Conservation (phyloP, 768 basidiomycete genomes). For the Lactarius pseudohatsudake region DNA sequence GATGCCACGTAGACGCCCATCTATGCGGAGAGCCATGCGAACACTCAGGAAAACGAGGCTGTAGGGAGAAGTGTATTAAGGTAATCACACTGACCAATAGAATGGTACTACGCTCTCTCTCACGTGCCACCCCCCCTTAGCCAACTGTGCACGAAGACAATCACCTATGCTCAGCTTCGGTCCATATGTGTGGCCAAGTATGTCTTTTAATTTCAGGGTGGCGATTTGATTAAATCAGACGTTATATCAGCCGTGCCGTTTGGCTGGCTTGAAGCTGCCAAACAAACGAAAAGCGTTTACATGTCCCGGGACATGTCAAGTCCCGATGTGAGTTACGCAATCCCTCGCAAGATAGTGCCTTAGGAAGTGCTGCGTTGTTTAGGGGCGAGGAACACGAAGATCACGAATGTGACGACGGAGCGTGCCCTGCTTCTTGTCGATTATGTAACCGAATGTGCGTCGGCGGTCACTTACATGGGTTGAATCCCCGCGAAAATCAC, state of each 20-base stretch:
- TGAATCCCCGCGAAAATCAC: constrained; percentile 43
- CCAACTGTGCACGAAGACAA: constrained; percentile 36
- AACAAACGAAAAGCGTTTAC: background rate
- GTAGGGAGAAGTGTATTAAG: constrained; percentile 32
- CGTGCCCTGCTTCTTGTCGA: constrained; percentile 54
- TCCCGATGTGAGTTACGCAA: background rate
- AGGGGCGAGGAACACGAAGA: constrained; percentile 46
- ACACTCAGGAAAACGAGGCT: constrained; percentile 48
- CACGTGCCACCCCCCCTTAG: too few relatives aligned
- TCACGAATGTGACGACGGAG: constrained; percentile 51
- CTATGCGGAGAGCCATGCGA: constrained; percentile 53
- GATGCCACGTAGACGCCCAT: constrained; percentile 46
- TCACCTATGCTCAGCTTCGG: constrained; percentile 53
- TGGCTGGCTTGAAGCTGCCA: background rate
- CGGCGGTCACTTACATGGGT: constrained; percentile 50
- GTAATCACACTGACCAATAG: constrained; percentile 40
- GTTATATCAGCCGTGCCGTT: constrained; percentile 10
- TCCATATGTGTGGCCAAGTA: constrained; percentile 58
- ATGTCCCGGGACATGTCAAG: constrained; percentile 6
- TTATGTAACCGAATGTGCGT: constrained; percentile 56
- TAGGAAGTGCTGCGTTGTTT: background rate
- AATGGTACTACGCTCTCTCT: constrained; percentile 31
- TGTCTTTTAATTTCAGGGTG: background rate
- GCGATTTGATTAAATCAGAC: constrained; percentile 24
- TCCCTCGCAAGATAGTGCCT: accelerated